Percentiles rank a stretch among this genome's conserved stretches.
Conservation (phyloP, 2,329 filamentous ascomycete genomes). For the Corynespora cassiicola region DNA sequence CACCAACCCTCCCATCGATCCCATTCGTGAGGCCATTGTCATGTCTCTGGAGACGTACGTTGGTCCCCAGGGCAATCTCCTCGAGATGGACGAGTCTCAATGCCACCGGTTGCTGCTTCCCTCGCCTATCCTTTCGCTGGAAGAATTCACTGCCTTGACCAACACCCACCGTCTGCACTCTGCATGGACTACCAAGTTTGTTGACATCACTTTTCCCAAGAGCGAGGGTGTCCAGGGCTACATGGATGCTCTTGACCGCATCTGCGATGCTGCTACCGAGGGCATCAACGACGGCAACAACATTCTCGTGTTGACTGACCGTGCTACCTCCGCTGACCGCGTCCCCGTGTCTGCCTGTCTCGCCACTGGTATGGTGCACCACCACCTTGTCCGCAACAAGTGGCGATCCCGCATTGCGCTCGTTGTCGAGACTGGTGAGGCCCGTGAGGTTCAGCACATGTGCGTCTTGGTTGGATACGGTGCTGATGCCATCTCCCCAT, state of each 20-base stretch:
- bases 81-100: conserved; percentile 91
- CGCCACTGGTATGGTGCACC: conserved; percentile 92
- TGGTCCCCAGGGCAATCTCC: conserved; percentile 90
- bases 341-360: conserved; percentile 86
- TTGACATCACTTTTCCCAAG: conserved; percentile 94
- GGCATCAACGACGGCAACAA: conserved; percentile 84
- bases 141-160: conserved; percentile 87
- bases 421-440: conserved; percentile 90
- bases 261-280: conserved; percentile 83
- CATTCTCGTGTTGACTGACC: conserved; percentile 88
- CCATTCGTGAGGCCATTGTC: conserved; percentile 95
- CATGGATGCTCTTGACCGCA: conserved; percentile 83
- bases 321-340: conserved; percentile 80
- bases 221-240: conserved; percentile 82
- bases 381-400: conserved; percentile 93
- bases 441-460: conserved; percentile 98
- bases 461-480: conserved; percentile 97
- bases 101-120: conserved; percentile 85
- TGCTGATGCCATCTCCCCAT: conserved; percentile 92
- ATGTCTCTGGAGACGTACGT: conserved; percentile 98
- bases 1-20: conserved; percentile 96
- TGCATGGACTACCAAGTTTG: conserved; percentile 86
- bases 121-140: conserved; percentile 86
- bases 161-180: conserved; percentile 76
- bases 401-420: conserved; percentile 90